Conservation (phyloP, 805 yeast genomes). For the Yarrowia hollandica region DNA sequence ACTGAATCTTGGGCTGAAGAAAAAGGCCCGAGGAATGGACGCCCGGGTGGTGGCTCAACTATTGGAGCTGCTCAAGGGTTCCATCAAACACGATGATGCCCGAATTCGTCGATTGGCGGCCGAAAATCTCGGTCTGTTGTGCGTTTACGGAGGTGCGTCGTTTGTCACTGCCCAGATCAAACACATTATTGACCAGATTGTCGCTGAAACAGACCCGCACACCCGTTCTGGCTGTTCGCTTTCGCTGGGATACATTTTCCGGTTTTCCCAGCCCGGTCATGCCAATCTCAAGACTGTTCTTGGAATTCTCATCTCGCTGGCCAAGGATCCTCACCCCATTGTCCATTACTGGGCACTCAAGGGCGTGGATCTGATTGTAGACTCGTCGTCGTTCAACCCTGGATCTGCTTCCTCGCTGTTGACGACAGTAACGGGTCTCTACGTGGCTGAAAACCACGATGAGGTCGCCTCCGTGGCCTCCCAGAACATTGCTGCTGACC, state of each 20-base stretch:
- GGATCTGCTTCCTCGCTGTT: conserved; percentile 50
- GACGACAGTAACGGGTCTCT: conserved; percentile 44
- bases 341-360: conserved; percentile 74
- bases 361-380: conserved; percentile 57
- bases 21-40: conserved; percentile 20
- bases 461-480: conserved; percentile 47
- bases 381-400: conserved; percentile 54
- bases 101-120: conserved; percentile 52
- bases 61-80: conserved; percentile 51
- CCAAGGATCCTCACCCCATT: conserved; percentile 79
- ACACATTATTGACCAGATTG: conserved; percentile 62
- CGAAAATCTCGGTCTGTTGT: conserved; percentile 57
- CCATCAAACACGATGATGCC: conserved; percentile 46
- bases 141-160: conserved; percentile 38
- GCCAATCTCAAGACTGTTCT: conserved; percentile 49
- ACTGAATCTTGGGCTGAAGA: conserved; percentile 52
- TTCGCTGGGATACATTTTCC: conserved; percentile 50
- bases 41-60: conserved; percentile 48
- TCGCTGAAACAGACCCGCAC: conserved; percentile 62
- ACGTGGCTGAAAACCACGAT: conserved; percentile 50
- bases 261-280: conserved; percentile 41
- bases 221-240: conserved; percentile 60
- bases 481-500: conserved; percentile 24
- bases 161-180: conserved; percentile 48
- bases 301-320: conserved; percentile 59